A percentile compares a stretch with the other conserved stretches of the same genome.
Conservation (phyloP, 805 yeast species). For the Spencermartinsiella europaea region DNA sequence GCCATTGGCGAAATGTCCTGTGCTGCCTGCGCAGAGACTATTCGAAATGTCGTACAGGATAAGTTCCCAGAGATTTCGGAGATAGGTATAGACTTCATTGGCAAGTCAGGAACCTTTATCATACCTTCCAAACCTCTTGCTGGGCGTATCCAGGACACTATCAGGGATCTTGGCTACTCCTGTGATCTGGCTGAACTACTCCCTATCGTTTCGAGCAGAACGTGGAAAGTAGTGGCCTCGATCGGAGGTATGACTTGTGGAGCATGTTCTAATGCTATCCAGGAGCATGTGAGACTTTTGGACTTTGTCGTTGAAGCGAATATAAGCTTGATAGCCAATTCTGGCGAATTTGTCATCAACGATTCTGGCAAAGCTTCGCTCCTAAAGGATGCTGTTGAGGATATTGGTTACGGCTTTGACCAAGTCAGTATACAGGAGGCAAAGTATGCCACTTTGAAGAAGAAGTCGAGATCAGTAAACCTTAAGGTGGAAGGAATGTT, state of each 20-base stretch:
- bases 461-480: constrained; percentile 50
- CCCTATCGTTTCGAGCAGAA: constrained; percentile 46
- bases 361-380: constrained; percentile 34
- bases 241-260: constrained; percentile 76
- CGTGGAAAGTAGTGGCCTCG: constrained; percentile 49
- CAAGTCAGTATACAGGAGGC: constrained; percentile 41
- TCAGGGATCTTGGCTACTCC: constrained; percentile 45
- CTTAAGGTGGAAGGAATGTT: constrained; percentile 60
- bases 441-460: constrained; percentile 44
- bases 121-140: constrained; percentile 47
- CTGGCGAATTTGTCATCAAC: constrained; percentile 54
- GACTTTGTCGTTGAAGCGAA: constrained; percentile 51
- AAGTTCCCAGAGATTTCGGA: constrained; percentile 31
- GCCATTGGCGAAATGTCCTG: constrained; percentile 67
- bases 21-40: constrained; percentile 51
- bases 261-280: constrained; percentile 58
- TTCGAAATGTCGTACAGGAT: constrained; percentile 39
- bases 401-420: constrained; percentile 61
- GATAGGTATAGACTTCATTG: constrained; percentile 47
- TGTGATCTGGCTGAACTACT: constrained; percentile 53
- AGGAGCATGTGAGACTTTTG: constrained; percentile 37
- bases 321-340: constrained; percentile 54
- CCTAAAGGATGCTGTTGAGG: constrained; percentile 52
- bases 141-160: constrained; percentile 42
- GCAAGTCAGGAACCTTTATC: constrained; percentile 49